Percentiles rank a stretch among this genome's conserved stretches.
Conservation (phyloP, 495 filamentous ascomycete genomes). For the Lasiosphaeria miniovina region DNA sequence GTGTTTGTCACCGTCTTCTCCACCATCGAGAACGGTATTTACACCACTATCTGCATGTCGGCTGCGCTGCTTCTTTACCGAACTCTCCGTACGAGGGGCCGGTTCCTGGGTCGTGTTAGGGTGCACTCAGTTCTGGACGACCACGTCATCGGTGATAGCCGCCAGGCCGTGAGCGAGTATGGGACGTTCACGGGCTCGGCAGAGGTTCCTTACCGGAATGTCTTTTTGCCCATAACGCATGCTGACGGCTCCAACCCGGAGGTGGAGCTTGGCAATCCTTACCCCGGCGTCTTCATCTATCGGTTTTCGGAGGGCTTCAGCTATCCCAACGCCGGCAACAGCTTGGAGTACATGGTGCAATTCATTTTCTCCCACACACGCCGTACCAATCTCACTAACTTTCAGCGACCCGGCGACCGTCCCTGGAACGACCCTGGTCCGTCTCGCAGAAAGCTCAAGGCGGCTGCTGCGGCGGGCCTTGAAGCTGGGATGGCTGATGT, state of each 20-base stretch:
- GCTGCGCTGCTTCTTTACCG: conserved; percentile 80
- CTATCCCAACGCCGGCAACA: conserved; percentile 91
- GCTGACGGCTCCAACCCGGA: conserved; percentile 88
- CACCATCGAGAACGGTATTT: conserved; percentile 89
- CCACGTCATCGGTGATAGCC: conserved; percentile 62
- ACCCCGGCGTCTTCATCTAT: conserved; percentile 96
- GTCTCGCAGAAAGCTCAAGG: conserved; percentile 36
- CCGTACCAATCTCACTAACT: conserved; percentile 66
- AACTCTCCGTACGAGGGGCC: conserved; percentile 76
- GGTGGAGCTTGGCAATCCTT: conserved; percentile 72
- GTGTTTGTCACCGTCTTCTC: conserved; percentile 88
- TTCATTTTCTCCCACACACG: conserved; percentile 75
- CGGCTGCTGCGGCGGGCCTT: conserved; percentile 33
- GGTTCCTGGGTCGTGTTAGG: conserved; percentile 84
- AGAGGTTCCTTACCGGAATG: conserved; percentile 54
- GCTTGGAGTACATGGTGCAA: conserved; percentile 74
- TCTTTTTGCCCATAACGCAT: conserved; percentile 90
- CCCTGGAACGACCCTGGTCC: conserved; percentile 96
- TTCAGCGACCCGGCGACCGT: conserved; percentile 69
- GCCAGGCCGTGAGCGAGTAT: conserved; percentile 37
- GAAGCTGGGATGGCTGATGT: conserved; percentile 39
- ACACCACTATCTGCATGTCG: conserved; percentile 75
- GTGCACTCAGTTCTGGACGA: conserved; percentile 89
- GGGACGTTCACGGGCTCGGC: conserved; percentile 46
- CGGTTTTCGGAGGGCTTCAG: conserved; percentile 95